Base-by-base conservation (phyloP, 1,284 basidiomycete genomes). In the Ceratobasidium theobromae region DNA sequence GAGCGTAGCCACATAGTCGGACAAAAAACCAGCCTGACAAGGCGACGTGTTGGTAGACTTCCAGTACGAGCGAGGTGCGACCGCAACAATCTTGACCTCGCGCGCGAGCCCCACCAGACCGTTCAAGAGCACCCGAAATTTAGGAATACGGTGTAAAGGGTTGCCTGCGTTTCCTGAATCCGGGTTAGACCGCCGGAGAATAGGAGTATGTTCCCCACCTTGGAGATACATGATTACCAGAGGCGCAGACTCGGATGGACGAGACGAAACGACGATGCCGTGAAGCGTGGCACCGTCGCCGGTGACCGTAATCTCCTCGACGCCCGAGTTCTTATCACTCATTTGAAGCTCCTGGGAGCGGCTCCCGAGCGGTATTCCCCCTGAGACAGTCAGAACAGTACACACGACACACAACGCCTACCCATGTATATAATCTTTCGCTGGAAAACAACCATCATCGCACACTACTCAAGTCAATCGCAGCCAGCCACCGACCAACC, bases 341-440 rank as follows among this genome's bases (percentile, higher is more conserved):
- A 68, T 64, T 0, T 45, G 52, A 2, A 82, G 72, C 6, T 72
- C 67, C 66, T 82, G 79, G 11, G 71, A 72, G 16, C 81, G 74
- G 9, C 79, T 75, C 14, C 78, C 80, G 0, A 77, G 74, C 1
- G 82, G 82, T 0, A 76, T 76, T 60, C 81, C 82, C 0, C 80
- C 81, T 81, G 58, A 8, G 32, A 9, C 38, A 43, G 53, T 55
- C 30, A 18, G 28, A 52, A 12, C 8, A 43, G 9, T 27, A 49
- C 62, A 46, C 4, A 45, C 12, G 21, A 21, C 12, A 49, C 2
- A n/a, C 0, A 6, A 30, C 16, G 73, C 71, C 21, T 66, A 80
- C 80, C 78, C 78, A 84, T 81, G 72, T 84, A 82, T 11, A 84
- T 82, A 32, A 83, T 78, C 65, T 78, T 80, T 4, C 81, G 74